A percentile compares a stretch with the other conserved stretches of the same genome.
phyloP scores from a whole-genome alignment of 192 early-diverging fungal species.

The Backusella tuberculispora region DNA sequence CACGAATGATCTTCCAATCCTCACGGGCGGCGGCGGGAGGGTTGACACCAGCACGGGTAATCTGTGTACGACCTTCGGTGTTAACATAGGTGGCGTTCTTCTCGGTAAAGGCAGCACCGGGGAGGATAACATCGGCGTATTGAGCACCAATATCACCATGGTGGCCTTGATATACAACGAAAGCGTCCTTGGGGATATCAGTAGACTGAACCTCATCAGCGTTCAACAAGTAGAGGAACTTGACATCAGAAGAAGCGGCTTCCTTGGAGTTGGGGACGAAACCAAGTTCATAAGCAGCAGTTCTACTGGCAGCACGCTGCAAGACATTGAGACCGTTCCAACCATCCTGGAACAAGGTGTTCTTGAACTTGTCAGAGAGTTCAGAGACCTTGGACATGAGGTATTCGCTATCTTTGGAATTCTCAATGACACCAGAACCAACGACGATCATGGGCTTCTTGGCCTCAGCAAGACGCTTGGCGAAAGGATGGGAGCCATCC shows the following conservation, averaged over 20 bases:
- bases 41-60: constrained; percentile 90
- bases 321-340: constrained; percentile 95
- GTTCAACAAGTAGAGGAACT: constrained; percentile 91
- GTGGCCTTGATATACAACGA: constrained; percentile 99
- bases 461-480: constrained; percentile 73
- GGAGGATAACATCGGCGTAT: constrained; percentile 94
- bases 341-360: constrained; percentile 68
- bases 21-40: constrained; percentile 91
- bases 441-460: constrained; percentile 92
- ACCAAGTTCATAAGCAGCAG: constrained; percentile 91
- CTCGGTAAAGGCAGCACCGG: constrained; percentile 95
- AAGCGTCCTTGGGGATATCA: constrained; percentile 86
- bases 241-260: constrained; percentile 38
- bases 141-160: constrained; percentile 97
- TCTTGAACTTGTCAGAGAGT: constrained; percentile 69
- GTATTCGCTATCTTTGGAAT: constrained; percentile 68
- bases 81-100: constrained; percentile 96
- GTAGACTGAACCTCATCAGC: constrained; percentile 83
- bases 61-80: constrained; percentile 95
- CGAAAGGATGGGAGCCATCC: constrained; percentile 73
- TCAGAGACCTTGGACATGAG: constrained; percentile 78
- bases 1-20: constrained; percentile 99
- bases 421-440: constrained; percentile 79
- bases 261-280: constrained; percentile 68
- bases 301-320: constrained; percentile 85